A percentile compares a stretch with the other conserved stretches of the same genome.
These are phyloP conservation scores for Citrullus mucosospermus DNA, from an alignment of 306 rosid species.

Conservation along the genomic window DNA sequence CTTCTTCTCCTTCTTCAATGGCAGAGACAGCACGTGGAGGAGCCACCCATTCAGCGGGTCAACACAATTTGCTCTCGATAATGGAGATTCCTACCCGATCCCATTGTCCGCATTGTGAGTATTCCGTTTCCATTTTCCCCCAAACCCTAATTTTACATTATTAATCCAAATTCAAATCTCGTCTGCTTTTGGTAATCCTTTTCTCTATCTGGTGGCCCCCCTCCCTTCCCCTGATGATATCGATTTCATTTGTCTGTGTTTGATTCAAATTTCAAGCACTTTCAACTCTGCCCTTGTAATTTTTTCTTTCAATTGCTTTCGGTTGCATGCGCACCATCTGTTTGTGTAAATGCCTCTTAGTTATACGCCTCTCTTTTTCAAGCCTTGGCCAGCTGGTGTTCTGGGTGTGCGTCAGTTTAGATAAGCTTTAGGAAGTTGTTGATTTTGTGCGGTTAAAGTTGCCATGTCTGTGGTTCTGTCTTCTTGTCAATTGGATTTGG, in stretches of 20 bases:
- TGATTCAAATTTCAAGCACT: neutral
- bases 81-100: neutral
- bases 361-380: neutral
- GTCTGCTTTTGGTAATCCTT: neutral
- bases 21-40: neutral
- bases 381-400: neutral
- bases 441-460: neutral
- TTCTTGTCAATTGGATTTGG: too few species aligned
- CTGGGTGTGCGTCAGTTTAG: neutral
- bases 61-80: neutral
- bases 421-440: neutral
- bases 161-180: neutral
- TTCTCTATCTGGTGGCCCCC: neutral
- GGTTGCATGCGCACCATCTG: conserved; percentile 7
- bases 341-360: neutral
- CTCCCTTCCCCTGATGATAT: too few species aligned
- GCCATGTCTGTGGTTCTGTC: neutral
- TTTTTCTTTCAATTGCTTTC: neutral
- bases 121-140: neutral
- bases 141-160: neutral
- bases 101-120: neutral
- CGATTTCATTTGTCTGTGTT: neutral
- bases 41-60: neutral
- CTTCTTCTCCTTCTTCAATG: neutral
- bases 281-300: neutral